These are phyloP conservation scores for Paulownia fortunei DNA, from an alignment of 257 asterid genomes.

Conservation along the genomic window DNA sequence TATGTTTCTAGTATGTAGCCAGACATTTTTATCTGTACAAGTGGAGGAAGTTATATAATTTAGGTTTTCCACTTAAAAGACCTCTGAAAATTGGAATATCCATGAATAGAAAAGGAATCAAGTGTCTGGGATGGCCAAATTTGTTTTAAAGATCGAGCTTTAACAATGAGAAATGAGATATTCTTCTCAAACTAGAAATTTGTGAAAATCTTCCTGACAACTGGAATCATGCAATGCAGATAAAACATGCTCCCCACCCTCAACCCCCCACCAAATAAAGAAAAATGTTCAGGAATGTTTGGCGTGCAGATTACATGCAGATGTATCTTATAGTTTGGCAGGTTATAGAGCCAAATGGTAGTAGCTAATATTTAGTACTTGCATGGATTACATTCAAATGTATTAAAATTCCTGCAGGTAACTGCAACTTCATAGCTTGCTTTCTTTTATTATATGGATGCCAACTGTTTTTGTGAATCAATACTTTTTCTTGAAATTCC, in stretches of 20 bases:
- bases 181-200: background rate
- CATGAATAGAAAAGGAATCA: background rate
- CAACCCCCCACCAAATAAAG: background rate
- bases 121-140: background rate
- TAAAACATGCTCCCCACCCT: background rate
- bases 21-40: slow-evolving; percentile 3
- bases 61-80: background rate
- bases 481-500: background rate
- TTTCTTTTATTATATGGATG: background rate
- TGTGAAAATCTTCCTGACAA: background rate
- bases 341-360: background rate
- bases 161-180: background rate
- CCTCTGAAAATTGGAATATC: slow-evolving; percentile 13
- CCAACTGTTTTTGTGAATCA: slow-evolving; percentile 14
- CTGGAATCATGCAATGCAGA: slow-evolving; percentile 5
- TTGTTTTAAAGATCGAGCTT: slow-evolving; percentile 9
- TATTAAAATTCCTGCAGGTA: background rate
- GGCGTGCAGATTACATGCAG: background rate
- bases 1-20: slow-evolving; percentile 11
- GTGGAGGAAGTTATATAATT: slow-evolving; percentile 13
- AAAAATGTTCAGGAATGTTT: background rate
- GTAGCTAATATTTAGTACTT: background rate
- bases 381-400: background rate
- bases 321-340: background rate
- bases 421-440: background rate